These are phyloP conservation scores for Metschnikowia anglica DNA, from an alignment of 805 yeast species.

Conservation along the genomic window DNA sequence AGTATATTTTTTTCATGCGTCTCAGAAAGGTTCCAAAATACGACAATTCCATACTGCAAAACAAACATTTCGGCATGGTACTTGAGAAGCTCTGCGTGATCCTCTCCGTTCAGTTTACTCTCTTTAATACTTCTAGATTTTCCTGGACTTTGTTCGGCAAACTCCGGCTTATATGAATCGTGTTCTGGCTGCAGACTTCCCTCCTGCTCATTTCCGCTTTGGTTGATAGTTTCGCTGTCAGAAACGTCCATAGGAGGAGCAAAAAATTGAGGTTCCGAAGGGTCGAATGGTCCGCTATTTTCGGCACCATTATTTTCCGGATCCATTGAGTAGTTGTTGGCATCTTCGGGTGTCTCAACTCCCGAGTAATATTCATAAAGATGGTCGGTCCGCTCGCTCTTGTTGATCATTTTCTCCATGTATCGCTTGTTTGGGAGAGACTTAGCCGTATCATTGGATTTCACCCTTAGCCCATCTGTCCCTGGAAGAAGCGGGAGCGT, in stretches of 20 bases:
- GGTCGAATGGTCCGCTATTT: slow-evolving; percentile 67
- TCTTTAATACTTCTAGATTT: slow-evolving; percentile 4
- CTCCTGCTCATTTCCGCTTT: slow-evolving; percentile 20
- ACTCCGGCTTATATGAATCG: slow-evolving; percentile 3
- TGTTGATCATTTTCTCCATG: slow-evolving; percentile 77
- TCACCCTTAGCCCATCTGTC: slow-evolving; percentile 69
- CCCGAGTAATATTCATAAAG: slow-evolving; percentile 90
- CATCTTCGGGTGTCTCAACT: slow-evolving; percentile 61
- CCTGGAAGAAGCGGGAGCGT: slow-evolving; percentile 86
- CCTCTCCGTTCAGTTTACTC: slow-evolving; percentile 9
- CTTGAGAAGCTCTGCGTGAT: slow-evolving; percentile 47
- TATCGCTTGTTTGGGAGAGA: slow-evolving; percentile 42
- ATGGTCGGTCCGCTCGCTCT: slow-evolving; percentile 84
- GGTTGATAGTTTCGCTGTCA: slow-evolving; percentile 20
- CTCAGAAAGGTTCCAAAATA: slow-evolving; percentile 95
- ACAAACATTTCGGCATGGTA: slow-evolving; percentile 86
- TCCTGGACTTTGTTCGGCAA: background rate
- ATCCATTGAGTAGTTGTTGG: slow-evolving; percentile 47
- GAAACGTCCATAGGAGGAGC: slow-evolving; percentile 39
- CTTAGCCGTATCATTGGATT: slow-evolving; percentile 59
- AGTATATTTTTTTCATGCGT: slow-evolving; percentile 88
- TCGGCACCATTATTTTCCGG: slow-evolving; percentile 43
- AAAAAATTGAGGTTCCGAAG: slow-evolving; percentile 90
- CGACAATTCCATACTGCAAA: slow-evolving; percentile 92
- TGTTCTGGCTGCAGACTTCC: slow-evolving; percentile 14